Evolutionary conservation across 768 basidiomycete species (phyloP).

Genomic region (Pluteus cervinus): DNA sequence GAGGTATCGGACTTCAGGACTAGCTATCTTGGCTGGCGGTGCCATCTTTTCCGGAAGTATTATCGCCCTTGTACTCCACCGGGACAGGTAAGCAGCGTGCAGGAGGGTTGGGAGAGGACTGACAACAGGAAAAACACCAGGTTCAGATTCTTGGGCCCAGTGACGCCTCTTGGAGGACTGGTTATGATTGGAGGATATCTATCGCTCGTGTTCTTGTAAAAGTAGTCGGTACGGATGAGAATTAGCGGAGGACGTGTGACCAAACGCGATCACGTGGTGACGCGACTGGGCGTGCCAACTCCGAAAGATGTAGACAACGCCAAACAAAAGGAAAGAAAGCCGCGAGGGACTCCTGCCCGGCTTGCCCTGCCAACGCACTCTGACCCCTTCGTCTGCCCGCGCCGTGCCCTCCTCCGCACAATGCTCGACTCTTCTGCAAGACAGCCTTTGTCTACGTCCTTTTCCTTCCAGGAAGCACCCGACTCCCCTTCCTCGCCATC

Average conservation of each 20-base stretch:
- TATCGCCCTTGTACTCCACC: conserved; percentile 43
- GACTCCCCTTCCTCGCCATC: conserved; percentile 19
- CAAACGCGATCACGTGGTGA: conserved; percentile 33
- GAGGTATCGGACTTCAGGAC: conserved; percentile 57
- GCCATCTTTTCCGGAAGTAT: conserved; percentile 62
- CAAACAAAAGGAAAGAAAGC: conserved; percentile 23
- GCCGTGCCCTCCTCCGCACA: not conserved
- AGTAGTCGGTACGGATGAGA: not conserved
- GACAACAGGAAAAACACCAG: conserved; percentile 12
- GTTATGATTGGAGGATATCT: conserved; percentile 60
- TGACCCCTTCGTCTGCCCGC: conserved; percentile 13
- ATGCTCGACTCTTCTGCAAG: no score
- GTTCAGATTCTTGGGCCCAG: conserved; percentile 49
- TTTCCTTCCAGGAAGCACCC: conserved; percentile 14
- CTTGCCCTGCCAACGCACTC: conserved; percentile 10
- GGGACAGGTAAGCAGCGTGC: conserved; percentile 30
- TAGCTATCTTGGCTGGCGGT: conserved; percentile 54
- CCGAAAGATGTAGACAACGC: conserved; percentile 24
- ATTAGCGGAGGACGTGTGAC: conserved; percentile 30
- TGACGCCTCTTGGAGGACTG: conserved; percentile 62
- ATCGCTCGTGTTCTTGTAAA: conserved; percentile 38
- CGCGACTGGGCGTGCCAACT: conserved; percentile 32
- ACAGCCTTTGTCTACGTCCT: conserved; percentile 20
- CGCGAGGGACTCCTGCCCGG: conserved; percentile 6
- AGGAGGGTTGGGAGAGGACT: conserved; percentile 13